Evolutionary conservation across 768 basidiomycete genomes (phyloP), one percentile per base, ranked within the genome.

Genomic region (Floccularia luteovirens): DNA sequence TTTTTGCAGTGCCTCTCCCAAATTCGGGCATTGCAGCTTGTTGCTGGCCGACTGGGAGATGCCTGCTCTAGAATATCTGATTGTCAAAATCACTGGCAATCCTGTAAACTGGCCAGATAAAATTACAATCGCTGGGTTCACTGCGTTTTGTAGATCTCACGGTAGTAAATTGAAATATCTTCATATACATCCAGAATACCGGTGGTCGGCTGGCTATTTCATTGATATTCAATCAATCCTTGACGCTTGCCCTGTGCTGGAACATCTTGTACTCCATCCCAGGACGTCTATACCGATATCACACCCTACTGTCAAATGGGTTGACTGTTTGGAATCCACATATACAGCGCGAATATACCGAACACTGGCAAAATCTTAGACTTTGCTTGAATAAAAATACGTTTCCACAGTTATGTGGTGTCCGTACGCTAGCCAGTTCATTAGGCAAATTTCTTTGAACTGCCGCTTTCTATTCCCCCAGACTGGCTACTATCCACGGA

Each of bases 311-410:
- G 19, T 46, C n/a, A 36, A 38, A 24, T 46, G 44, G 44, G 34
- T 46, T 24, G 44, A 46, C 14, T 33, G n/a, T 46, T 17, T 46
- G 44, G 44, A 17, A 8, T 8, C 36, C 38, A 8, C 34, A 43
- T 32, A 31, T 41, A 12, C 16, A 24, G 22, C 22, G n/a, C 40
- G 22, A 7, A 5, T 41, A 23, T 31, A 24, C 31, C 12, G 28
- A 19, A 7, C 16, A 6, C 19, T 33, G 40, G 40, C 6, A 20
- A 8, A 41, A 35, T 30, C 25, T 37, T 13, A 13, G 17, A 23
- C 36, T 12, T 23, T 23, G 22, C 19, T 13, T 37, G 11, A 37
- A 10, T 11, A 8, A 13, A 11, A 20, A 37, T 20, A n/a, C 14
- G 2, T 37, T 37, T 24, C 36, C 36, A 3, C 7, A 19, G 3